Percentiles rank a stretch among this genome's conserved stretches.
Evolutionary conservation across 495 filamentous ascomycete genomes (phyloP).

Genomic region (Xylaria acuta): DNA sequence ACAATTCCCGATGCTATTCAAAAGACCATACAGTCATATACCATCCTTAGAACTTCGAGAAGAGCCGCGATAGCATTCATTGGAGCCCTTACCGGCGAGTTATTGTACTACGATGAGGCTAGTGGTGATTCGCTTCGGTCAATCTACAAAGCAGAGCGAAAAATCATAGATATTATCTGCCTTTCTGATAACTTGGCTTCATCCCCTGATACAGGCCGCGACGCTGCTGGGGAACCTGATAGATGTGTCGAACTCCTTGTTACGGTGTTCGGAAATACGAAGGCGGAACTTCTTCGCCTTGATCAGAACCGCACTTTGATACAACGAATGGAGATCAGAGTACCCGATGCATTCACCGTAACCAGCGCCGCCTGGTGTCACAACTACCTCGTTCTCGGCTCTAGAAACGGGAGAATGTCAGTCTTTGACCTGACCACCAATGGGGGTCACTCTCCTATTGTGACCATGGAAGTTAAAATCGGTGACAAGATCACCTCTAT

Average conservation of each 20-base stretch:
- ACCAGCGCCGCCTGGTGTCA: slow-evolving; percentile 50
- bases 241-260: slow-evolving; percentile 32
- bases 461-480: slow-evolving; percentile 55
- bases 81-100: slow-evolving; percentile 58
- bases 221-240: neutral
- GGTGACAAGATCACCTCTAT: slow-evolving; percentile 77
- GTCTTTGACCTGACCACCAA: slow-evolving; percentile 51
- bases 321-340: slow-evolving; percentile 31
- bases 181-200: slow-evolving; percentile 28
- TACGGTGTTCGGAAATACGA: slow-evolving; percentile 33
- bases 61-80: slow-evolving; percentile 51
- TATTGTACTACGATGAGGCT: slow-evolving; percentile 54
- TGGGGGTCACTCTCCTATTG: slow-evolving; percentile 36
- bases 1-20: slow-evolving; percentile 40
- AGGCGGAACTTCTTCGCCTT: slow-evolving; percentile 33
- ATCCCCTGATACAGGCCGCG: neutral
- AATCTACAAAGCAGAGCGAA: slow-evolving; percentile 48
- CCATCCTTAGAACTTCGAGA: slow-evolving; percentile 31
- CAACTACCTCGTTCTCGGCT: slow-evolving; percentile 69
- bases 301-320: slow-evolving; percentile 28
- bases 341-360: slow-evolving; percentile 40
- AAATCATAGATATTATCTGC: slow-evolving; percentile 60
- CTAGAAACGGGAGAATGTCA: slow-evolving; percentile 63
- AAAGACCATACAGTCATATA: slow-evolving; percentile 38
- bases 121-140: slow-evolving; percentile 32